Percentiles rank a stretch among this genome's conserved stretches.
These are phyloP conservation scores for Phytophthora pinifolia DNA, from an alignment of 352 stramenopile genomes.

Conservation along the genomic window DNA sequence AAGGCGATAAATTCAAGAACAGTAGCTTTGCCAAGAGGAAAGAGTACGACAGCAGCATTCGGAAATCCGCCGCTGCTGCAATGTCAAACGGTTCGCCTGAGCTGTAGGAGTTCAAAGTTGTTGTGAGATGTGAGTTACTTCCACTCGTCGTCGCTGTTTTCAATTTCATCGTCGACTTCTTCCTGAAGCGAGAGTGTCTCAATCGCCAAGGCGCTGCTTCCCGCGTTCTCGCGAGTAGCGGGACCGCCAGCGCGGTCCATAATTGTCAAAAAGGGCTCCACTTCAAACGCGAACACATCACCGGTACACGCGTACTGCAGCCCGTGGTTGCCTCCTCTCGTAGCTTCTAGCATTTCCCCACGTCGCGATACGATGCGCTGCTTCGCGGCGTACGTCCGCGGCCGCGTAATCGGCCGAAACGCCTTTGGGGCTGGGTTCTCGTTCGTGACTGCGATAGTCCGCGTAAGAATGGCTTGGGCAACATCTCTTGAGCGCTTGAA, in stretches of 20 bases:
- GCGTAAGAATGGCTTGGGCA: constrained; percentile 55
- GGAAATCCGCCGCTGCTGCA: constrained; percentile 33
- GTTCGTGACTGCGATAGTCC: constrained; percentile 75
- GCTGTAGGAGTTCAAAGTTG: constrained; percentile 25
- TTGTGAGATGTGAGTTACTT: constrained; percentile 34
- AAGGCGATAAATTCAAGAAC: constrained; percentile 60
- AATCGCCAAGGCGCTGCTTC: constrained; percentile 9
- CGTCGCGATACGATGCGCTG: constrained; percentile 49
- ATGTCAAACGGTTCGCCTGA: constrained; percentile 21
- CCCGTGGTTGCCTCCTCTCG: constrained; percentile 13
- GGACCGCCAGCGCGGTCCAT: constrained; percentile 29
- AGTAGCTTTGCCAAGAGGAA: constrained; percentile 70
- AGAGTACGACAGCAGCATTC: constrained; percentile 70
- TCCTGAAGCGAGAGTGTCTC: constrained; percentile 18
- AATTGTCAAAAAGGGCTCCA: constrained; percentile 63
- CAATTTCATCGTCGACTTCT: constrained; percentile 69
- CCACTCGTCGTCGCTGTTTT: constrained; percentile 58
- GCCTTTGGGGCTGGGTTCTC: constrained; percentile 54
- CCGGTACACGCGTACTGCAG: constrained; percentile 45
- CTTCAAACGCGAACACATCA: constrained; percentile 66
- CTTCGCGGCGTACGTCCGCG: constrained; percentile 46
- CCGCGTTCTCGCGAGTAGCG: background rate
- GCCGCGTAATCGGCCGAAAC: constrained; percentile 73
- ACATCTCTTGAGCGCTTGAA: constrained; percentile 60
- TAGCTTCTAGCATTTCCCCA: constrained; percentile 37